A percentile compares a stretch with the other conserved stretches of the same genome.
Evolutionary conservation across 1,139 yeast genomes (phyloP).

Genomic region (Yamadazyma aaseri): DNA sequence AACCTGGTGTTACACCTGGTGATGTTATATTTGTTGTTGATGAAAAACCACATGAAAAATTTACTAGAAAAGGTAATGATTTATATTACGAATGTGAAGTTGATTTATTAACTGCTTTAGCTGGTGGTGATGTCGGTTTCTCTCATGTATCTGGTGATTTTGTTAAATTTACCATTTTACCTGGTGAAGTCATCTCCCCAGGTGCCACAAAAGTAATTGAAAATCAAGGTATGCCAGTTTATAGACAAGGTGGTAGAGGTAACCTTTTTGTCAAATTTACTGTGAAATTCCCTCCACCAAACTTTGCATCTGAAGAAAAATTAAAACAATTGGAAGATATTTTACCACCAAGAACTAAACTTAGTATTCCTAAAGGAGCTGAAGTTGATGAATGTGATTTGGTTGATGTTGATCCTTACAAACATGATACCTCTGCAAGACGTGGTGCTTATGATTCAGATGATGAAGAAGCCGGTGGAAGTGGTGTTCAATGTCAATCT

Average conservation of each 20-base stretch:
- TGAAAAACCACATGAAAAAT: slow-evolving; percentile 79
- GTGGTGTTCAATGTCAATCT: slow-evolving; percentile 86
- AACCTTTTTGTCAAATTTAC: slow-evolving; percentile 68
- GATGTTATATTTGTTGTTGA: slow-evolving; percentile 91
- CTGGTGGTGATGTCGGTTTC: slow-evolving; percentile 90
- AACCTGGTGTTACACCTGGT: slow-evolving; percentile 93
- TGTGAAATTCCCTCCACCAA: slow-evolving; percentile 66
- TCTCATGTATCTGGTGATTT: slow-evolving; percentile 88
- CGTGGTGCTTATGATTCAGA: slow-evolving; percentile 58
- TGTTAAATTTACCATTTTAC: slow-evolving; percentile 75
- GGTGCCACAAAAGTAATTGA: slow-evolving; percentile 79
- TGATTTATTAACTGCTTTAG: slow-evolving; percentile 89
- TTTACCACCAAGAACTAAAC: slow-evolving; percentile 62
- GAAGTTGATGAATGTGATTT: slow-evolving; percentile 83
- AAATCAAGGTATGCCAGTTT: slow-evolving; percentile 94
- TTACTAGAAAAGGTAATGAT: slow-evolving; percentile 89
- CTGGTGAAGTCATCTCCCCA: slow-evolving; percentile 94
- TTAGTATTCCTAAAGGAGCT: slow-evolving; percentile 57
- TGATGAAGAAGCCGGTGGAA: slow-evolving; percentile 69
- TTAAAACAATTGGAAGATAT: slow-evolving; percentile 62
- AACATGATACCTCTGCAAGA: slow-evolving; percentile 49
- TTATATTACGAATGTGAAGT: slow-evolving; percentile 82
- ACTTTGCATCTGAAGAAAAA: slow-evolving; percentile 66
- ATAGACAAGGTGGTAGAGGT: slow-evolving; percentile 74
- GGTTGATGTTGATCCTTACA: slow-evolving; percentile 59